phyloP scores from a whole-genome alignment of 2,329 filamentous ascomycete species.

The Paecilomyces dactylethromorphus region DNA sequence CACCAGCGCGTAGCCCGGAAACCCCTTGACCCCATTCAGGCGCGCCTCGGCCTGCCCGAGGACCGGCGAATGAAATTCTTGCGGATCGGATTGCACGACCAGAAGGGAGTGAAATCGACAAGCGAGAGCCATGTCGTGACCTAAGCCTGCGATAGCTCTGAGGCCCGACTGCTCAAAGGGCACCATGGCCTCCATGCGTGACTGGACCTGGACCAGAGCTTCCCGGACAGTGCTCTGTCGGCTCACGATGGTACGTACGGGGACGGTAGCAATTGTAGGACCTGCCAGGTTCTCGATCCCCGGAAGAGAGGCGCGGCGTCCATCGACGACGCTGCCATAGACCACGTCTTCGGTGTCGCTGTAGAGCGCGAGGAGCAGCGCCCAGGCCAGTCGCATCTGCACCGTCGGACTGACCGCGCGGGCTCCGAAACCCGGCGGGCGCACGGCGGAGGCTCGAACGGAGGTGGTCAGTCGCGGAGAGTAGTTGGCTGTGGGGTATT shows the following conservation, averaged over 20 bases:
- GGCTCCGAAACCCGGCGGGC: background rate
- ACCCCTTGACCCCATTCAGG: too few species aligned
- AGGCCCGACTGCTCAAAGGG: constrained; percentile 53
- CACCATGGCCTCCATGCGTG: constrained; percentile 46
- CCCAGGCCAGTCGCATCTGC: constrained; percentile 30
- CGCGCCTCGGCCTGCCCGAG: too few species aligned
- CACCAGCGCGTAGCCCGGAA: too few species aligned
- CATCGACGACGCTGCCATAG: constrained; percentile 33
- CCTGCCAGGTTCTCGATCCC: constrained; percentile 32
- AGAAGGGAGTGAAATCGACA: constrained; percentile 35
- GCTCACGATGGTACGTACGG: constrained; percentile 26
- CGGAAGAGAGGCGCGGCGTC: constrained; percentile 29
- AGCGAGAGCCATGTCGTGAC: constrained; percentile 31
- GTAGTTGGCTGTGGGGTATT: background rate
- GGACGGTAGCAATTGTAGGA: constrained; percentile 34
- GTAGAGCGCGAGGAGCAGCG: constrained; percentile 24
- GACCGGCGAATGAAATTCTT: too few species aligned
- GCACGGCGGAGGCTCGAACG: background rate
- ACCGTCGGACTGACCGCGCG: background rate
- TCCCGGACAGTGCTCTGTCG: constrained; percentile 37
- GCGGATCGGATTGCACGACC: constrained; percentile 20
- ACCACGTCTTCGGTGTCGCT: constrained; percentile 29
- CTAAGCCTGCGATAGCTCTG: constrained; percentile 43
- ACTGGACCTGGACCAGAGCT: background rate
- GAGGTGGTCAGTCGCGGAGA: too few species aligned